phyloP scores from a whole-genome alignment of 2,329 filamentous ascomycete species.

The Colletotrichum eleusines region DNA sequence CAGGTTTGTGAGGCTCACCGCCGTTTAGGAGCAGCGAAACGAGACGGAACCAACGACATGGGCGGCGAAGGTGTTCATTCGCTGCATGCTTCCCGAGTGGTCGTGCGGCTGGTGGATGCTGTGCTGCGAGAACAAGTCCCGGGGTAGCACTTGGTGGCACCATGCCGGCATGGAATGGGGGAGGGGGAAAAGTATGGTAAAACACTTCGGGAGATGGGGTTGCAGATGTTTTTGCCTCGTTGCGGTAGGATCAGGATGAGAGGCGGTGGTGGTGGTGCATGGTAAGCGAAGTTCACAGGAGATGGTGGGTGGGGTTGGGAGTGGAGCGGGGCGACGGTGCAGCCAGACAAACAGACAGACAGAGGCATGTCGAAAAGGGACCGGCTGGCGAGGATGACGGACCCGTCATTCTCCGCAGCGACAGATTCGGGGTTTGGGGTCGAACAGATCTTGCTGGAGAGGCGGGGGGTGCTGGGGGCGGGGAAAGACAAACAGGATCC shows the following conservation, averaged over 20 bases:
- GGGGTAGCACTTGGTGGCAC: constrained; percentile 19
- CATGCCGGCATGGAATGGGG: constrained; percentile 10
- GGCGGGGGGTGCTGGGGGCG: constrained; percentile 9
- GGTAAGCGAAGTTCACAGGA: constrained; percentile 8
- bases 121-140: background rate
- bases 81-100: background rate
- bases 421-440: constrained; percentile 33
- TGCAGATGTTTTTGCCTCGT: constrained; percentile 27
- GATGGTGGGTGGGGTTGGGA: constrained; percentile 22
- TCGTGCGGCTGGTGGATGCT: background rate
- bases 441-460: constrained; percentile 27
- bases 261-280: constrained; percentile 9
- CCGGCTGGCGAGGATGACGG: constrained; percentile 21
- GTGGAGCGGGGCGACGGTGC: constrained; percentile 20
- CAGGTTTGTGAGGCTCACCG: constrained; percentile 30
- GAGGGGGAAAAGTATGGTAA: constrained; percentile 19
- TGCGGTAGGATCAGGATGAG: constrained; percentile 15
- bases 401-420: constrained; percentile 38
- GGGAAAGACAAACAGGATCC: constrained; percentile 1
- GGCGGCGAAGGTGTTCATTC: constrained; percentile 2
- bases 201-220: constrained; percentile 30
- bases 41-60: background rate
- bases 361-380: constrained; percentile 29
- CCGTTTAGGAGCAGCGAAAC: constrained; percentile 12
- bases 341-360: no score